These are phyloP conservation scores for Articulospora tetracladia DNA, from an alignment of 495 filamentous ascomycete genomes.

Conservation along the genomic window DNA sequence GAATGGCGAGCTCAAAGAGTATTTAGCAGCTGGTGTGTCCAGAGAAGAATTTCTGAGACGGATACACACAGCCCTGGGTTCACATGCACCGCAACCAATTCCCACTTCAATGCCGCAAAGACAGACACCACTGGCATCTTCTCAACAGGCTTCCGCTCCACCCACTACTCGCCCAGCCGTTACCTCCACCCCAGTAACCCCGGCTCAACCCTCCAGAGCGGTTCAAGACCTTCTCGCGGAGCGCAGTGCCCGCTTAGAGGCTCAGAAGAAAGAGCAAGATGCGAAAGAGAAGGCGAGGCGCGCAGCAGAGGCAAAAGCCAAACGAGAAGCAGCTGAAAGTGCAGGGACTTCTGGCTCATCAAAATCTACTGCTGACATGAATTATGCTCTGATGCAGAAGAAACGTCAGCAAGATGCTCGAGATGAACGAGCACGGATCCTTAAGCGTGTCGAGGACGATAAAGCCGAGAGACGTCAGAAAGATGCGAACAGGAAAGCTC, in stretches of 20 bases:
- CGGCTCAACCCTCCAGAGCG: background rate
- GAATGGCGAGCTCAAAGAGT: conserved; percentile 60
- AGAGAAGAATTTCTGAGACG: conserved; percentile 56
- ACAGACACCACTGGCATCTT: background rate
- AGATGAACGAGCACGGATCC: conserved; percentile 57
- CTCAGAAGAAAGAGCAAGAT: conserved; percentile 17
- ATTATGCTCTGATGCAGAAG: conserved; percentile 34
- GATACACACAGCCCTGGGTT: conserved; percentile 35
- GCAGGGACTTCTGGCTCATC: conserved; percentile 26
- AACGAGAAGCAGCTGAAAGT: conserved; percentile 21
- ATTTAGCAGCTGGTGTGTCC: conserved; percentile 53
- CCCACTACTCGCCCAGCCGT: background rate
- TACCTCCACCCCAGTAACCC: background rate
- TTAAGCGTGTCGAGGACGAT: conserved; percentile 63
- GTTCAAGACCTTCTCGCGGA: conserved; percentile 13
- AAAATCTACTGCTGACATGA: conserved; percentile 32
- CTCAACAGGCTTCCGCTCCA: background rate
- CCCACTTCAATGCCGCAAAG: background rate
- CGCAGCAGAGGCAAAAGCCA: conserved; percentile 11
- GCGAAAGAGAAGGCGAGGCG: conserved; percentile 13
- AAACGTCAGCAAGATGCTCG: conserved; percentile 49
- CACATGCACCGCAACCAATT: background rate
- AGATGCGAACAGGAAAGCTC: conserved; percentile 44
- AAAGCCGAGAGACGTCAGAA: conserved; percentile 55
- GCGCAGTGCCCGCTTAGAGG: conserved; percentile 10